Base-by-base conservation (phyloP, 73 alveolate genomes). In the Tetrahymena malaccensis region DNA sequence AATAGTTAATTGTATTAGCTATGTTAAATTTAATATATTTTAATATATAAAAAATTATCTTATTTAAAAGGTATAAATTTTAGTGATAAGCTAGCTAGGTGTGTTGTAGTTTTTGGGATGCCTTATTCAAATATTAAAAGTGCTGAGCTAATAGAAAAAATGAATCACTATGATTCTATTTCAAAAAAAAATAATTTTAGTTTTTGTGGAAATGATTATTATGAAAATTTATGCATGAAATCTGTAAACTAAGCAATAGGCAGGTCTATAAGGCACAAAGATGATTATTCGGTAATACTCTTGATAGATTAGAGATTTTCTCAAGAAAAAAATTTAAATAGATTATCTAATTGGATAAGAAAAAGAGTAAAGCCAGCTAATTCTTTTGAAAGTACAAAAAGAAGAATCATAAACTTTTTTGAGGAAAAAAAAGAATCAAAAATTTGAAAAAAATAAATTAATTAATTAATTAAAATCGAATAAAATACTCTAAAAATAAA, bases 171-270 rank as follows among this genome's bases (percentile, higher is more conserved):
- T 93, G 97, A 97, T 70, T 96, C 43, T 6, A 35, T 34, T 19
- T 55, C 55, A 85, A 85, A 85, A 83, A 93, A 96, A 84, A 97
- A 95, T 50, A 93, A 96, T 33, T 85, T 34, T 35, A 83, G 96
- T 3, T 94, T 94, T 33, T 96, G 95, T 94, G 99, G 99, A 89
- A 97, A 95, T 93, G 98, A 96, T 85, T 98, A 97, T 94, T 98
- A 98, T 98, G 99, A 98, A 93, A 98, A 97, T 95, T 33, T 96
- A 21, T 97, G 99, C 84, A 96, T 98, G 97, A 98, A 98, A 97
- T 96, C 98, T 40, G 96, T 98, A 25, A 98, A 98, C 85, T 98
- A 98, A 96, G 95, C 99, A 19, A 97, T 98, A 16, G 99, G 99
- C 22, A 98, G 99, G 96, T 97, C 99, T 22, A 98, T 98, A 21